phyloP scores from a whole-genome alignment of 345 rosid genomes.

The Combretum micranthum region DNA sequence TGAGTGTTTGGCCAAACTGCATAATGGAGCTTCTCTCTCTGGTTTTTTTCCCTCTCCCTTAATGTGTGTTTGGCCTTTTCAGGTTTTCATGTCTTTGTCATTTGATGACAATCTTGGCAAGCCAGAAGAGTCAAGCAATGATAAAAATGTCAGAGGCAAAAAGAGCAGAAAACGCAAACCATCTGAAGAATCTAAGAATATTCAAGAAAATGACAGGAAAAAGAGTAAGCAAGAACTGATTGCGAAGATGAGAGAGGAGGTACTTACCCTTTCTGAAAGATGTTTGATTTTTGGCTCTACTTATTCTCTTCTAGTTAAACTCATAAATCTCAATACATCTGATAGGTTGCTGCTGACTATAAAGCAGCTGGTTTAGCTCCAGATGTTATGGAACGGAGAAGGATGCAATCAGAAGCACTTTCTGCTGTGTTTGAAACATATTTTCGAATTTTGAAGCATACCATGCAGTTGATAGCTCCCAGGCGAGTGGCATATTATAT shows the following conservation, averaged over 20 bases:
- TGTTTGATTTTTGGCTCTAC: background rate
- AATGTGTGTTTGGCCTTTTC: conserved; percentile 7
- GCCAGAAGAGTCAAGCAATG: conserved; percentile 25
- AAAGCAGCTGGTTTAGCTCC: conserved; percentile 57
- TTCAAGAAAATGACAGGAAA: conserved; percentile 53
- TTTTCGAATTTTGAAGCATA: conserved; percentile 79
- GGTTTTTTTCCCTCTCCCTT: background rate
- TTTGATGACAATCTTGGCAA: conserved; percentile 78
- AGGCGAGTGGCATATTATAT: conserved; percentile 29
- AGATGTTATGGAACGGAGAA: conserved; percentile 51
- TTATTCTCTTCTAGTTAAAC: background rate
- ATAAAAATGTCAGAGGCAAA: conserved; percentile 38
- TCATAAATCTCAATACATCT: background rate
- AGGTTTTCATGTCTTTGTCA: conserved; percentile 84
- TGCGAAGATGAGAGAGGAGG: conserved; percentile 79
- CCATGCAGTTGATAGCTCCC: conserved; percentile 39
- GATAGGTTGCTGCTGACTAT: conserved; percentile 81
- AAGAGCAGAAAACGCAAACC: conserved; percentile 48
- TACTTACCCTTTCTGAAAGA: conserved; percentile 12
- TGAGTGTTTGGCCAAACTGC: too few species aligned
- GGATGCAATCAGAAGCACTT: conserved; percentile 76
- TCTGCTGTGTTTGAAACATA: conserved; percentile 86
- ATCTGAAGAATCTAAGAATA: conserved; percentile 46
- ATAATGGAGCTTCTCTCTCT: background rate
- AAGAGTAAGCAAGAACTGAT: conserved; percentile 57